A percentile compares a stretch with the other conserved stretches of the same genome.
These are phyloP conservation scores for Earliella scabrosa DNA, from an alignment of 1,284 basidiomycete genomes.

Conservation along the genomic window DNA sequence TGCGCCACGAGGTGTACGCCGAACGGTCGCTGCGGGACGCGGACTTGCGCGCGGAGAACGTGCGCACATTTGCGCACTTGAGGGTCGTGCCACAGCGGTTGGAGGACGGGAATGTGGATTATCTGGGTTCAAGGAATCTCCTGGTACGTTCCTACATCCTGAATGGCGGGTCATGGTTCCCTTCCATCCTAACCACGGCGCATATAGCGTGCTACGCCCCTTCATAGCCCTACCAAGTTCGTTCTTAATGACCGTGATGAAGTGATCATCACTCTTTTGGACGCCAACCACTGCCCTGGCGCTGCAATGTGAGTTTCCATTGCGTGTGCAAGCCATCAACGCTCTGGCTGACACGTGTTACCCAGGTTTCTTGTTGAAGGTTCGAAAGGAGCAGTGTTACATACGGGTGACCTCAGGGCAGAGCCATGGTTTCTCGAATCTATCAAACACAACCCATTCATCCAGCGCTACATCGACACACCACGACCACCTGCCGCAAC, in stretches of 20 bases:
- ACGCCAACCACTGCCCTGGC: constrained; percentile 96
- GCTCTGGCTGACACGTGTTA: no score
- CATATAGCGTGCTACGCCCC: constrained; percentile 50
- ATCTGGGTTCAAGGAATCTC: constrained; percentile 63
- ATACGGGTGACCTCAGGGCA: constrained; percentile 92
- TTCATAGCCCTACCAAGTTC: constrained; percentile 67
- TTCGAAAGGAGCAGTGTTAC: constrained; percentile 70
- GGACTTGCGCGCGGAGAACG: constrained; percentile 57
- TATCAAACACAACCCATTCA: constrained; percentile 66
- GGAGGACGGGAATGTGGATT: constrained; percentile 51
- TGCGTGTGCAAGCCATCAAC: no score
- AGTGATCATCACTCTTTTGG: constrained; percentile 80
- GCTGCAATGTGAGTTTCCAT: constrained; percentile 80
- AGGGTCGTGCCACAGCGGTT: constrained; percentile 54
- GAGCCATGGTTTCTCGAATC: constrained; percentile 79
- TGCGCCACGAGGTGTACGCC: constrained; percentile 71
- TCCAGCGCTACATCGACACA: constrained; percentile 67
- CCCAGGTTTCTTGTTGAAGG: constrained; percentile 90
- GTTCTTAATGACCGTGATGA: constrained; percentile 60
- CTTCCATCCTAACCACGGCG: not conserved
- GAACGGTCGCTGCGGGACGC: constrained; percentile 62
- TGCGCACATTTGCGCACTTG: constrained; percentile 70
- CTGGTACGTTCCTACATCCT: constrained; percentile 51
- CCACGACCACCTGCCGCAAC: not conserved
- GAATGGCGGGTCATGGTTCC: no score